Evolutionary conservation across 164 flowering plant species (phyloP), one percentile per base, ranked within the genome.

Genomic region (Dillenia turbinata): DNA sequence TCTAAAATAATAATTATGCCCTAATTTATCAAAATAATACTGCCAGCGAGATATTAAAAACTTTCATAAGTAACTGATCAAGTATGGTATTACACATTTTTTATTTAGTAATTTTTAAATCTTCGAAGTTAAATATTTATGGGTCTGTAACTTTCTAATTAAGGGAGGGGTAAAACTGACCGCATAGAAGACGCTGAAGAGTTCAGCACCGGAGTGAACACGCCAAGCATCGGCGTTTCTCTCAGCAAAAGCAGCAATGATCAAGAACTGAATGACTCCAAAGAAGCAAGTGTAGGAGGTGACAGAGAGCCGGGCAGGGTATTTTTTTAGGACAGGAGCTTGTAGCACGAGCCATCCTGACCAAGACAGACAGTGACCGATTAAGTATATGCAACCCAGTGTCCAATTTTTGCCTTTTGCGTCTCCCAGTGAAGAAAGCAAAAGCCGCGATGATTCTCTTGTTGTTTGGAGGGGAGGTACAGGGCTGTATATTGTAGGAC

Each of bases 351-450:
- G 85, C 99, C 99, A 95, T 0, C 79, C 97, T 10, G 99, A 86
- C 99, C 99, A 95, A 0, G 94, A 89, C 54, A 95, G 72, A 71
- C 99, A 95, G 73, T 95, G 99, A 6, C 99, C 97, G 17, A 95
- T 86, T 8, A 92, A 78, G 73, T 64, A 95, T 48, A 95, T 22
- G 76, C 99, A 95, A 8, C 99, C 99, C 59, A 91, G 72, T 9
- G 96, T 89, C 99, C 99, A 95, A 80, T 72, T 92, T 71, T 95
- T 95, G 13, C 84, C 90, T 17, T 65, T 75, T 6, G 89, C 92
- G 43, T 86, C 93, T 43, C 96, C 98, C 2, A 93, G 78, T 14
- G 75, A 59, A 33, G 40, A 33, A 33, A 33, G 40, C 40, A 5
- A 33, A 33, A 33, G 40, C 9, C 61, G 56, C 4, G 72, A 45